Evolutionary conservation across 2,329 filamentous ascomycete species (phyloP), one percentile per base, ranked within the genome.

Genomic region (Diaporthe sp.): DNA sequence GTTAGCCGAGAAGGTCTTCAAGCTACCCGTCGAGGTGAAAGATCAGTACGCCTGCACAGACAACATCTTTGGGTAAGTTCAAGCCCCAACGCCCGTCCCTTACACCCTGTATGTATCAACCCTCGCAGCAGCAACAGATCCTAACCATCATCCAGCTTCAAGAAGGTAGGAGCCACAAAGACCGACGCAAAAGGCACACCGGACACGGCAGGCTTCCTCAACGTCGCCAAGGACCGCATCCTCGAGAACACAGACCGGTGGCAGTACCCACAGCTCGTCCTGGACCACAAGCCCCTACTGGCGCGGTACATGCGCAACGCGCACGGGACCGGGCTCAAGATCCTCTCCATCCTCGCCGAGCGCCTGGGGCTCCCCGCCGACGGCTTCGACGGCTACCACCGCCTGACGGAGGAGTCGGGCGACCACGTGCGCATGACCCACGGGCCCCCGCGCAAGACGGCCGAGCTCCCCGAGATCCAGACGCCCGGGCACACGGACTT

Each of bases 401-500:
- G 76, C 25, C 67, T 76, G 50, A 33, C 52, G 1, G 67, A 75
- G 40, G 72, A 71, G 47, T 76, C 76, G 3, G 76, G 76, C 66
- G 76, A 77, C 71, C 76, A 77, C 64, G 75, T 77, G 25, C 76
- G 76, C 35, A 42, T 77, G 71, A 75, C 75, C 3, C 68, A 72
- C 40, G 76, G 72, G 4, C 76, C 75, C 28, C 74, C 76, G 8
- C 57, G 76, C 25, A 60, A 12, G 33, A 58, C 70, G 28, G 64
- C 66, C 30, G 73, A 76, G 28, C 55, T 60, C 13, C 75, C 74
- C 6, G 76, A 77, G 72, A 74, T 77, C 71, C 73, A 75, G 70
- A 76, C 75, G 6, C 54, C 69, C 0, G 76, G 80, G 38, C 84
- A 85, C 67, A 85, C 83, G 0, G 84, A 85, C 76, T 83, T 83